Conservation (phyloP, 2,329 filamentous ascomycete species). For the Xylariomycetidae sp. region DNA sequence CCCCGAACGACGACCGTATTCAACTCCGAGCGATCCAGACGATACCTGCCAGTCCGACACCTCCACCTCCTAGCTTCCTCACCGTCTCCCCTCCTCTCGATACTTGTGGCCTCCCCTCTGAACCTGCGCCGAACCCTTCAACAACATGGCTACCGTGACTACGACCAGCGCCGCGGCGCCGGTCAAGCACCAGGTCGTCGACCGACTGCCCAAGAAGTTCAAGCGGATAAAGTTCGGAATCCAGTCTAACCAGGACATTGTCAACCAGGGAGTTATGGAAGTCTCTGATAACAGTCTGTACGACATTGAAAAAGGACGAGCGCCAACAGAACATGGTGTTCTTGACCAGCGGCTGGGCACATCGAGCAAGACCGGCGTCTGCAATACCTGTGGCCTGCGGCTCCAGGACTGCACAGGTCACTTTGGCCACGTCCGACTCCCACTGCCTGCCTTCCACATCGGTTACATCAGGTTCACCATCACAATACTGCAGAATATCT, state of each 20-base stretch:
- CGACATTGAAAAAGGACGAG: slow-evolving; percentile 75
- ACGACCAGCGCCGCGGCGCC: slow-evolving; percentile 26
- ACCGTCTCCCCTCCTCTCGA: too few relatives aligned
- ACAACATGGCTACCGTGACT: slow-evolving; percentile 22
- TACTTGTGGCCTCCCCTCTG: too few relatives aligned
- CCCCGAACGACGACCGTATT: too few relatives aligned
- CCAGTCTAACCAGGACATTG: slow-evolving; percentile 89
- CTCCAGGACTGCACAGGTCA: slow-evolving; percentile 87
- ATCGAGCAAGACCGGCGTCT: slow-evolving; percentile 74
- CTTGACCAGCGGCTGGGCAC: slow-evolving; percentile 76
- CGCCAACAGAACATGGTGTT: slow-evolving; percentile 74
- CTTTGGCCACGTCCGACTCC: slow-evolving; percentile 87
- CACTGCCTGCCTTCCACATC: slow-evolving; percentile 89
- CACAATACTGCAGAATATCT: slow-evolving; percentile 87
- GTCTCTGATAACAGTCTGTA: slow-evolving; percentile 93
- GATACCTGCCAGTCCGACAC: too few relatives aligned
- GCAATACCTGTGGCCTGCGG: slow-evolving; percentile 75
- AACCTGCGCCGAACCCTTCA: background rate
- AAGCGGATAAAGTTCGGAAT: slow-evolving; percentile 92
- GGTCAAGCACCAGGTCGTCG: slow-evolving; percentile 82
- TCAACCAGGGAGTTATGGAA: slow-evolving; percentile 90
- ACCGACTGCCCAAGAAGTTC: slow-evolving; percentile 85
- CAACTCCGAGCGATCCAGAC: too few relatives aligned
- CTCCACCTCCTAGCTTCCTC: too few relatives aligned
- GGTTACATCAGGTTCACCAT: slow-evolving; percentile 94